Evolutionary conservation across 2,329 filamentous ascomycete genomes (phyloP).

Genomic region (Dothideomycetidae sp.): DNA sequence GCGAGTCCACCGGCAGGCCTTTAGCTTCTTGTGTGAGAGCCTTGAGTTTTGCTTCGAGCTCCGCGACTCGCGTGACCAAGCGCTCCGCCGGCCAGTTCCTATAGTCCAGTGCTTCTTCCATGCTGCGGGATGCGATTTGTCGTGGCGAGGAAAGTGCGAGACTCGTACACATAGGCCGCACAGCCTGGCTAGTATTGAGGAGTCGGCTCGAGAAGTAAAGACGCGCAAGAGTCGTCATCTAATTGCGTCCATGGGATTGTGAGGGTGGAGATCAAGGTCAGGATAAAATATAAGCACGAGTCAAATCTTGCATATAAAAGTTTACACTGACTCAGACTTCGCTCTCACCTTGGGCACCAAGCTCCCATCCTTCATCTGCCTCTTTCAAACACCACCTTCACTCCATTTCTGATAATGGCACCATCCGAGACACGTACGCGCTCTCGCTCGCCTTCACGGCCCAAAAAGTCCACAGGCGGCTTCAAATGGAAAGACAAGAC

Average conservation of each 20-base stretch:
- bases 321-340: too few species aligned
- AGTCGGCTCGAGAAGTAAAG: too few species aligned
- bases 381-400: not conserved
- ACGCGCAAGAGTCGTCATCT: too few species aligned
- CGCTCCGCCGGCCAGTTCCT: slow-evolving; percentile 52
- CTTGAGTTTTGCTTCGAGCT: slow-evolving; percentile 52
- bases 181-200: too few species aligned
- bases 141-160: not conserved
- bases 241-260: too few species aligned
- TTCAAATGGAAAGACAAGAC: slow-evolving; percentile 26
- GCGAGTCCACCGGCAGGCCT: slow-evolving; percentile 1
- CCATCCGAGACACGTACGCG: slow-evolving; percentile 12
- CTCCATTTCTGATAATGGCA: not conserved
- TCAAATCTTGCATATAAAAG: too few species aligned
- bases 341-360: not conserved
- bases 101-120: slow-evolving; percentile 34
- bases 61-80: slow-evolving; percentile 52
- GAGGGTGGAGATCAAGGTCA: too few species aligned
- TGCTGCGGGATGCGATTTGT: slow-evolving; percentile 2
- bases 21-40: slow-evolving; percentile 25
- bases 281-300: not conserved
- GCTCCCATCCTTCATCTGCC: not conserved
- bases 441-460: slow-evolving; percentile 20
- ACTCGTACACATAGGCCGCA: not conserved
- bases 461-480: slow-evolving; percentile 20